These are phyloP conservation scores for Dalbergia cultrata DNA, from an alignment of 306 rosid genomes.

Conservation along the genomic window DNA sequence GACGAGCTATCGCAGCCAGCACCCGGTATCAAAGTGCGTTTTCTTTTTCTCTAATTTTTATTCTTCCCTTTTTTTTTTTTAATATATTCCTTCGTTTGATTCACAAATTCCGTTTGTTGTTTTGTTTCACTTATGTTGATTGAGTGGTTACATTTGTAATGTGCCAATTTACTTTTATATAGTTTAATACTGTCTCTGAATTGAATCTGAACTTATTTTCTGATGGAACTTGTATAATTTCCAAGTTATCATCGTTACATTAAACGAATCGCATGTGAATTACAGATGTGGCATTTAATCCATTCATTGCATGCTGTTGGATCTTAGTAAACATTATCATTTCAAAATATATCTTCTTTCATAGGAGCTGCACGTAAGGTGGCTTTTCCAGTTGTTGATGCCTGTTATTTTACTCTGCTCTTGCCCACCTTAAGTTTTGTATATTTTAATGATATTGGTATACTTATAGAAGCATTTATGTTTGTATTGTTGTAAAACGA, in stretches of 20 bases:
- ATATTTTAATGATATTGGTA: neutral
- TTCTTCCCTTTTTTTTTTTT: neutral
- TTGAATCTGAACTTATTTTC: neutral
- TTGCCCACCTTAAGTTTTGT: neutral
- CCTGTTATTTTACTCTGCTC: constrained; percentile 1
- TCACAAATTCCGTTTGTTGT: neutral
- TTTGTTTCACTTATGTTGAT: neutral
- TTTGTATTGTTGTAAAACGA: neutral
- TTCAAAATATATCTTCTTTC: neutral
- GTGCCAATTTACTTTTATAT: no score
- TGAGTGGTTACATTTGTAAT: no score
- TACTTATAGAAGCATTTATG: neutral
- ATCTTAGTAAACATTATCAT: neutral
- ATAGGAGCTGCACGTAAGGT: neutral
- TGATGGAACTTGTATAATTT: constrained; percentile 6
- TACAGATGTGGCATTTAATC: constrained; percentile 5
- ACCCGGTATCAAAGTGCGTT: constrained; percentile 75
- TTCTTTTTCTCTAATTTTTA: neutral
- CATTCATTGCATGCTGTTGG: constrained; percentile 9
- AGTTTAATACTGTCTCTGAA: neutral
- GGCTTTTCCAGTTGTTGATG: neutral
- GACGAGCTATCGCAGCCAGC: constrained; percentile 69
- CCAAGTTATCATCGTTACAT: neutral
- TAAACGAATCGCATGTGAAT: neutral
- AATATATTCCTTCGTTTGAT: no score